These are phyloP conservation scores for Beauveria medogensis DNA, from an alignment of 2,329 filamentous ascomycete genomes.

Conservation along the genomic window DNA sequence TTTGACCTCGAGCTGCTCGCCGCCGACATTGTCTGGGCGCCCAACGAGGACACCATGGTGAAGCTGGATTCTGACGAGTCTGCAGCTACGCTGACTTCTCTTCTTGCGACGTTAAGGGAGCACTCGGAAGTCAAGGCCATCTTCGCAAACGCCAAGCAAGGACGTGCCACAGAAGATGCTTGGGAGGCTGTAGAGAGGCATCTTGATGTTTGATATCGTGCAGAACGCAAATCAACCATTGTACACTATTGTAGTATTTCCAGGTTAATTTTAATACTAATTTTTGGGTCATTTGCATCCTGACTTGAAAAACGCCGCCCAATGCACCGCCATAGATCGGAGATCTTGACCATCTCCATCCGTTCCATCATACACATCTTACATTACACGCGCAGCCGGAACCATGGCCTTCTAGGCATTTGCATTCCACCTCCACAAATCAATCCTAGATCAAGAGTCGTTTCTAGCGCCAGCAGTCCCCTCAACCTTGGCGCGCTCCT, in stretches of 20 bases:
- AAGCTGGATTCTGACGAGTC: constrained; percentile 49
- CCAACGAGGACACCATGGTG: constrained; percentile 71
- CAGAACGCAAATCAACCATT: neutral
- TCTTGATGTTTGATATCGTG: constrained; percentile 37
- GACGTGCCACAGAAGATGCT: constrained; percentile 40
- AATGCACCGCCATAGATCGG: neutral
- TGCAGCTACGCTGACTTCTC: constrained; percentile 47
- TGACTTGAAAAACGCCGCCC: constrained; percentile 6
- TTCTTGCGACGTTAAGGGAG: constrained; percentile 56
- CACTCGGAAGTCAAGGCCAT: constrained; percentile 68
- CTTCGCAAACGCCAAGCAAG: constrained; percentile 60
- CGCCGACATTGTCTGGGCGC: constrained; percentile 76
- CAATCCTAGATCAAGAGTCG: neutral
- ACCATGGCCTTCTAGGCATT: neutral
- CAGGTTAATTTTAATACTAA: neutral
- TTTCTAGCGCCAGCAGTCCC: neutral
- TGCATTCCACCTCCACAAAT: too few relatives aligned
- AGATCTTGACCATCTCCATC: neutral
- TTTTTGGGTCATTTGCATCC: neutral
- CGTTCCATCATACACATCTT: neutral
- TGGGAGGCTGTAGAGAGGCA: constrained; percentile 48
- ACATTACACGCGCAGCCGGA: neutral
- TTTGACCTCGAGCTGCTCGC: constrained; percentile 61
- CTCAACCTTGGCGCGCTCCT: constrained; percentile 17
- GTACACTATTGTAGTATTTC: constrained; percentile 4